Conservation (phyloP, 2,329 filamentous ascomycete genomes). For the Neospermospora avenae region DNA sequence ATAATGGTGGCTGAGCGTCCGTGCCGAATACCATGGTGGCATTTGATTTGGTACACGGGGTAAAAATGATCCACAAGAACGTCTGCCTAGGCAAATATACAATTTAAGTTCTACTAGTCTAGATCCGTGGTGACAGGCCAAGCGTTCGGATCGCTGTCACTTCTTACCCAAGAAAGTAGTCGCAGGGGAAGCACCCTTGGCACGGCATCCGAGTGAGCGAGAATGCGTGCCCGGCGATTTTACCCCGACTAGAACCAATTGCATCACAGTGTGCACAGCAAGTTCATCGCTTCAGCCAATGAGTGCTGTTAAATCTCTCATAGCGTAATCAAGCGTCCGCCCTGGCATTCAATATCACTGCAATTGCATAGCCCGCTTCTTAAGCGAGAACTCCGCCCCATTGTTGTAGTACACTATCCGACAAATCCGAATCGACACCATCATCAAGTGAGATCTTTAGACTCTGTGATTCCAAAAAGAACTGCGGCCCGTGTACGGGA, state of each 20-base stretch:
- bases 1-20: conserved; percentile 2
- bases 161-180: background rate
- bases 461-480: background rate
- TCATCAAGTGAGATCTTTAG: background rate
- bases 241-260: background rate
- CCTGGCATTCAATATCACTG: background rate
- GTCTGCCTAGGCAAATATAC: background rate
- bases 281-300: background rate
- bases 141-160: background rate
- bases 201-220: conserved; percentile 2
- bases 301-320: background rate
- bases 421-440: background rate
- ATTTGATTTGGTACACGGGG: background rate
- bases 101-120: background rate
- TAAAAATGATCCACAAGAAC: background rate
- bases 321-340: background rate
- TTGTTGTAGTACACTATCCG: background rate
- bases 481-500: too few relatives aligned
- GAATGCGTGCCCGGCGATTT: background rate
- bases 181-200: background rate
- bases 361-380: background rate
- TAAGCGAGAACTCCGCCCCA: conserved; percentile 2
- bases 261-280: background rate
- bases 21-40: background rate
- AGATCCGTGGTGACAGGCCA: background rate